A percentile compares a stretch with the other conserved stretches of the same genome.
These are phyloP conservation scores for Tetratostichococcus sp. DNA, from an alignment of 139 green algal genomes.

Conservation along the genomic window DNA sequence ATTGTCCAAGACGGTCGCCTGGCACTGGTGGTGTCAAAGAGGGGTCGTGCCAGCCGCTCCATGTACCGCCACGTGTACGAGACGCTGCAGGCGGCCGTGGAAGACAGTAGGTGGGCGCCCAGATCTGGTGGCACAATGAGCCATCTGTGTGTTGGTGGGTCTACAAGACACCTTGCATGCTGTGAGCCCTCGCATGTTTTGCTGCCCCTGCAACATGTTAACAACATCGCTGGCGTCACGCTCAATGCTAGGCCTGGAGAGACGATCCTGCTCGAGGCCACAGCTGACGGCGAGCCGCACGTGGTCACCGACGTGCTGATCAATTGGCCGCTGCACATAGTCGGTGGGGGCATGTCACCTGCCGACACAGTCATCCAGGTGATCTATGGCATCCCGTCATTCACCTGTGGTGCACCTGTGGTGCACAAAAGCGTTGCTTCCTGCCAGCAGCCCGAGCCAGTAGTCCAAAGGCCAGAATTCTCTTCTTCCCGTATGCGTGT, in stretches of 20 bases:
- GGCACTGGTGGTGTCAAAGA: not conserved
- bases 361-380: not conserved
- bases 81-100: not conserved
- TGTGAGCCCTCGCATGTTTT: too few relatives aligned
- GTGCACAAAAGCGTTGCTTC: too few relatives aligned
- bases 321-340: not conserved
- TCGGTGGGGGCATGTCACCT: not conserved
- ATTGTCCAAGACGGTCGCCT: not conserved
- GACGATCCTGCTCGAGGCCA: not conserved
- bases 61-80: not conserved
- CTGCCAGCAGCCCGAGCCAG: too few relatives aligned
- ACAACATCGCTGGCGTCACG: too few relatives aligned
- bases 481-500: too few relatives aligned
- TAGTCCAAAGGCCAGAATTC: too few relatives aligned
- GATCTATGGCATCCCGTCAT: too few relatives aligned
- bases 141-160: too few relatives aligned
- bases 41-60: not conserved
- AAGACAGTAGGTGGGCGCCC: not conserved
- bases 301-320: not conserved
- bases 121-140: too few relatives aligned
- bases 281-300: not conserved
- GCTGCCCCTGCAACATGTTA: too few relatives aligned
- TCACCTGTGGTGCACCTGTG: too few relatives aligned
- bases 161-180: too few relatives aligned
- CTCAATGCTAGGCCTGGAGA: not conserved